Conservation (phyloP, 257 asterid species). For the Solanum neorickii region DNA sequence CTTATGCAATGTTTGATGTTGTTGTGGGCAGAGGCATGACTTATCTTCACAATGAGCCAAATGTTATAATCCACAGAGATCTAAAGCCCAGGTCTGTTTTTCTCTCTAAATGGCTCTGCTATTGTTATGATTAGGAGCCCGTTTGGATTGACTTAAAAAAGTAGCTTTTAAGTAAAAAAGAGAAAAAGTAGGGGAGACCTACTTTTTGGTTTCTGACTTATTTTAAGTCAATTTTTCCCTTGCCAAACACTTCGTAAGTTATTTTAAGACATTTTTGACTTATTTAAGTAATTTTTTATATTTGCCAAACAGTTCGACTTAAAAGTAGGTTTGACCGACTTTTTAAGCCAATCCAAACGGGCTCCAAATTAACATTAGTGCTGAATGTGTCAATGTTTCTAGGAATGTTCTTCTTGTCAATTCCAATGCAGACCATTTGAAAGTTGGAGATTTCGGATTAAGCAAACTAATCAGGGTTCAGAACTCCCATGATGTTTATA, state of each 20-base stretch:
- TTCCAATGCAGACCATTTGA: slow-evolving; percentile 84
- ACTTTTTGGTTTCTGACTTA: no score
- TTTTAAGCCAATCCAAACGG: no score
- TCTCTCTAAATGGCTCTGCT: neutral
- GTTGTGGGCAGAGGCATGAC: slow-evolving; percentile 86
- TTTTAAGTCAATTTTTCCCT: no score
- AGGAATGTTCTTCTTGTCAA: slow-evolving; percentile 97
- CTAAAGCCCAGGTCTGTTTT: slow-evolving; percentile 84
- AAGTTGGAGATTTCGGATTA: slow-evolving; percentile 96
- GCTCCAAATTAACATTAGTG: neutral
- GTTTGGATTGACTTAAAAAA: no score
- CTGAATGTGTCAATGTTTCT: slow-evolving; percentile 15
- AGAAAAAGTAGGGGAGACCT: no score
- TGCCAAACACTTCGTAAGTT: no score
- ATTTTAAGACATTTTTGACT: no score
- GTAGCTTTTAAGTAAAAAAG: no score
- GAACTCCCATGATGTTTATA: slow-evolving; percentile 90
- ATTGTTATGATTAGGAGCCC: neutral
- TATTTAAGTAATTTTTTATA: no score
- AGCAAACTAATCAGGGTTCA: slow-evolving; percentile 91
- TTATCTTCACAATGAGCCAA: slow-evolving; percentile 96
- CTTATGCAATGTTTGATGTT: slow-evolving; percentile 1
- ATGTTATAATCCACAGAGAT: slow-evolving; percentile 92
- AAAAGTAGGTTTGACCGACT: no score
- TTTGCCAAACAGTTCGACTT: no score